These are phyloP conservation scores for Neurospora pannonica DNA, from an alignment of 495 filamentous ascomycete genomes.

Conservation along the genomic window DNA sequence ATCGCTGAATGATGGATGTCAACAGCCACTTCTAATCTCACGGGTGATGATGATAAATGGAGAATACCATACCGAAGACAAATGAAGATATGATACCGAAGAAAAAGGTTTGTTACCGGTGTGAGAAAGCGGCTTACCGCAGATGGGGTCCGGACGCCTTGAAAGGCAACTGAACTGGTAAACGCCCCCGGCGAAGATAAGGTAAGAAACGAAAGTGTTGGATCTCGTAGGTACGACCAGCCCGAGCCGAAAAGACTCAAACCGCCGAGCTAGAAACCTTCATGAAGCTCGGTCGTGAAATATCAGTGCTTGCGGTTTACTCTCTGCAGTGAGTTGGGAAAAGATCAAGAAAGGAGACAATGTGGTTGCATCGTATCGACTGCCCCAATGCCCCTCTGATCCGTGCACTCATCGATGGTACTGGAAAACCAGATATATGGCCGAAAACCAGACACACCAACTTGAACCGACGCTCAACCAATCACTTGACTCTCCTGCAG, in stretches of 20 bases:
- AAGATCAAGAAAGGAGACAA: neutral
- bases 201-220: too few relatives aligned
- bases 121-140: neutral
- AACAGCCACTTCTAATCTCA: neutral
- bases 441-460: neutral
- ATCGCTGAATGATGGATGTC: neutral
- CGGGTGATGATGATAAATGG: neutral
- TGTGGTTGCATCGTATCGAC: neutral
- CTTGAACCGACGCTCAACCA: neutral
- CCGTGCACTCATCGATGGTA: neutral
- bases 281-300: neutral
- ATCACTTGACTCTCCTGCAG: neutral
- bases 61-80: neutral
- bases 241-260: neutral
- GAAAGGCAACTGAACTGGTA: neutral
- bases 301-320: neutral
- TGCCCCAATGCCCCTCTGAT: neutral
- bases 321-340: neutral
- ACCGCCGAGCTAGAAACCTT: neutral
- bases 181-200: neutral
- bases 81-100: too few relatives aligned
- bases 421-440: too few relatives aligned
- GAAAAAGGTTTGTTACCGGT: neutral
- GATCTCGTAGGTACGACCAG: neutral
- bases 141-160: neutral